Conservation (phyloP, 176 grass and related monocot genomes). For the Rhynchospora breviuscula region DNA sequence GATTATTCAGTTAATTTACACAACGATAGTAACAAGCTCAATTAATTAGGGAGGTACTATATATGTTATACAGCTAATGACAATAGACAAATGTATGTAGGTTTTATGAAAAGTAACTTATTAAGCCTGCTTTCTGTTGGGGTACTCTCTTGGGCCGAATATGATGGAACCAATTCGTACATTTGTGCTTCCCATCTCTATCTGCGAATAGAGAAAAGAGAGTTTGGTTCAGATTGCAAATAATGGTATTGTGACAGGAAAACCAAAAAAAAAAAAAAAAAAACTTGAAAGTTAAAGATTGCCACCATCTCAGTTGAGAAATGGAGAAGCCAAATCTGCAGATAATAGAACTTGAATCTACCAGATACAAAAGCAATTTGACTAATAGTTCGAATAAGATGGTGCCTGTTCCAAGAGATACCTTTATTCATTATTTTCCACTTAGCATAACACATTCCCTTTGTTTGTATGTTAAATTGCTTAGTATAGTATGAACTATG, state of each 20-base stretch:
- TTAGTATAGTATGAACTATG: too few species aligned
- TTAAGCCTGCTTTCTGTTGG: slow-evolving; percentile 26
- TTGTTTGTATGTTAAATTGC: background rate
- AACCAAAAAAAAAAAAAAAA: background rate
- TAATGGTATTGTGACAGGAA: background rate
- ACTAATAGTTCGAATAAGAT: background rate
- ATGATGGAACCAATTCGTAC: slow-evolving; percentile 73
- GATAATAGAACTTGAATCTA: background rate
- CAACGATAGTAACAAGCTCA: background rate
- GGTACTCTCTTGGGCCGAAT: slow-evolving; percentile 77
- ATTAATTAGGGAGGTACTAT: background rate
- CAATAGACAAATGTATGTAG: background rate
- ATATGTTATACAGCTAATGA: background rate
- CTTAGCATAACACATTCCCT: background rate
- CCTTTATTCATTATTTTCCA: background rate
- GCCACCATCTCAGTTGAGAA: background rate
- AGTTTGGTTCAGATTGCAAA: background rate
- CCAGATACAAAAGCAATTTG: background rate
- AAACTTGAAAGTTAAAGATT: background rate
- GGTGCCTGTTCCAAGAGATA: too few species aligned
- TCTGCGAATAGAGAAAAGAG: slow-evolving; percentile 25
- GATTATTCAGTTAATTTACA: background rate
- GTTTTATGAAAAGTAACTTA: background rate
- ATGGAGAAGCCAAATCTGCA: background rate
- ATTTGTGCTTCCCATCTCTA: slow-evolving; percentile 68